Base-by-base conservation (phyloP, 1,284 basidiomycete species). In the Sanguinoderma infundibulare region DNA sequence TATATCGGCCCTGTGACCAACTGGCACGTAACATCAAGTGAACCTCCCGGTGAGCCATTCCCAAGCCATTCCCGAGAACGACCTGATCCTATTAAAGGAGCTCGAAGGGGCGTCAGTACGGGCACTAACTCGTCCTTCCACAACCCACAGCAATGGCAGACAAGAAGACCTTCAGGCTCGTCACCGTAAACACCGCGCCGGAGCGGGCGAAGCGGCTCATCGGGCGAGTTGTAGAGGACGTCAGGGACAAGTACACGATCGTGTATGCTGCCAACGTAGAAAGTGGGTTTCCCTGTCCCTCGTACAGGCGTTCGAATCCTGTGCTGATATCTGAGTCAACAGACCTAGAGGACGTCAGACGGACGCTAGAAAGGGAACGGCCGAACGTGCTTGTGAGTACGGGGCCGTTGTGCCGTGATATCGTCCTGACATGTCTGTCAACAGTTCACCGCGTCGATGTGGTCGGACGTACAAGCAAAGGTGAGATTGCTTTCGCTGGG, bases 391-490 rank as follows among this genome's bases (percentile, higher is more conserved):
- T 70, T 44, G 69, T 69, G 28, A 44, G 63, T 36, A 8, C 30
- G 15, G 36, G 14, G 24, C 8, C 20, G 20, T n/a, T 42, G 36
- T 20, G 7, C 12, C 14, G 15, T 1, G 22, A 32, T 28, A 50
- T 7, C 22, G 12, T 8, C n/a, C 32, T 50, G 32, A 38, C 15
- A 28, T 44, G 14, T 28, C 26, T 34, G 15, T 47, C 17, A 3
- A 7, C 44, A 67, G 67, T 70, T 70, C 44, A 68, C 67, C 0
- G 69, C 69, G 1, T 70, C 67, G 7, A 70, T 70, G 69, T 70
- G 69, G 69, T 65, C 67, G 2, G 63, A 65, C 0, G 69, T 67
- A 36, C 61, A 70, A 44, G 62, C 64, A 4, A 61, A 67, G 56
- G 69, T 70, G 22, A 8, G 57, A 32, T 34, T 20, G 12, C 34